A percentile compares a stretch with the other conserved stretches of the same genome.
Evolutionary conservation across 2,329 filamentous ascomycete species (phyloP).

Genomic region (Blumeria graminis): DNA sequence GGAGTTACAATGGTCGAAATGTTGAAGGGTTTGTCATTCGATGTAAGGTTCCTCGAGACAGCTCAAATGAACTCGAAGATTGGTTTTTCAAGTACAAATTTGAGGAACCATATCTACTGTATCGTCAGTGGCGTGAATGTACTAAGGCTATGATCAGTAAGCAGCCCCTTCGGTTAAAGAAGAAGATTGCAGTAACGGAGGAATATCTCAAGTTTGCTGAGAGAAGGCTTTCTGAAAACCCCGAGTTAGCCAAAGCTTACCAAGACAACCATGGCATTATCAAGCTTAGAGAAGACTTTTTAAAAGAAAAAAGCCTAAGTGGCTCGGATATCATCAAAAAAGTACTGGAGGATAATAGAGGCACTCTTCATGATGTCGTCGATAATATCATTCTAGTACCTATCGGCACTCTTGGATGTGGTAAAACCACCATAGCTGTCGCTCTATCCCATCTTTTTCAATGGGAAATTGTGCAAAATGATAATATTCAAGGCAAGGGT

Average conservation of each 20-base stretch:
- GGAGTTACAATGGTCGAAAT: constrained; percentile 71
- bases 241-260: constrained; percentile 45
- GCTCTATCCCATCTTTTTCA: constrained; percentile 62
- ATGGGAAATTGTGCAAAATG: constrained; percentile 91
- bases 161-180: constrained; percentile 53
- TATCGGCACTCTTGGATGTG: constrained; percentile 82
- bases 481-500: constrained; percentile 66
- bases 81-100: constrained; percentile 99
- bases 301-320: constrained; percentile 60
- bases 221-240: constrained; percentile 43
- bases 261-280: constrained; percentile 89
- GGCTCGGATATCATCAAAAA: constrained; percentile 70
- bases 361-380: constrained; percentile 23
- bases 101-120: constrained; percentile 96
- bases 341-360: constrained; percentile 31
- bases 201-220: constrained; percentile 72
- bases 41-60: constrained; percentile 41
- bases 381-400: constrained; percentile 64
- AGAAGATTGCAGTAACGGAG: constrained; percentile 52
- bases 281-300: constrained; percentile 64
- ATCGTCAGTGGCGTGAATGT: constrained; percentile 93
- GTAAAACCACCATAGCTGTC: constrained; percentile 80
- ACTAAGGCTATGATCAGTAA: constrained; percentile 71
- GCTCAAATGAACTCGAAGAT: constrained; percentile 39
- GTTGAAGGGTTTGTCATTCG: constrained; percentile 94